These are phyloP conservation scores for Carnegiea gigantea DNA, from an alignment of 179 eudicot genomes.

Conservation along the genomic window DNA sequence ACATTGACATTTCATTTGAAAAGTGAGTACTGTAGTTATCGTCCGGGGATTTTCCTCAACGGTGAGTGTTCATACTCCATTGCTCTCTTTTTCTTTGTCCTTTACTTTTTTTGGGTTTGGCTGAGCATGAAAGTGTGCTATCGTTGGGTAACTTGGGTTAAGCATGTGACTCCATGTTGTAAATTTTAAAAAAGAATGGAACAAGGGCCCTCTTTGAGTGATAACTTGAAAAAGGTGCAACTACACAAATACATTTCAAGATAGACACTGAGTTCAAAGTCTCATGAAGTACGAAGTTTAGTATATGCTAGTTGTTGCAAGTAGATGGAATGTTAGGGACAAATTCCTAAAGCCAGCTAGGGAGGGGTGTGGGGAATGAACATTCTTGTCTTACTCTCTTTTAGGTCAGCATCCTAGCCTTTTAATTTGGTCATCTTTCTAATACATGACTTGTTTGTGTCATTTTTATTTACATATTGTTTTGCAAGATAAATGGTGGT, in stretches of 20 bases:
- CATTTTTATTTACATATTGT: neutral
- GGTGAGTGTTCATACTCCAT: neutral
- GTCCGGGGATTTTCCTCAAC: neutral
- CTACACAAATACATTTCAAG: neutral
- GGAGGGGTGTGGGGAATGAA: neutral
- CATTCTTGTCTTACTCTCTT: neutral
- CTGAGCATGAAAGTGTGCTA: neutral
- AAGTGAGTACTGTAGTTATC: neutral
- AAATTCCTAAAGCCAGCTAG: neutral
- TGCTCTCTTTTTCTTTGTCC: neutral
- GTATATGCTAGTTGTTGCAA: neutral
- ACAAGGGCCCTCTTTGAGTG: neutral
- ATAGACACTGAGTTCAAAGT: neutral
- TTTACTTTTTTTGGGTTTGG: neutral
- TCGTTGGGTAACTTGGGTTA: neutral
- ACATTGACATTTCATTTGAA: neutral
- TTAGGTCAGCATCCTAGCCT: neutral
- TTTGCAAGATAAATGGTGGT: neutral
- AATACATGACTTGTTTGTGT: neutral
- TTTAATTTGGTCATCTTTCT: neutral
- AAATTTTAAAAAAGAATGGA: too few species aligned
- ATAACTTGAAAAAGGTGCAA: neutral
- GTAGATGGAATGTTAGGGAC: neutral
- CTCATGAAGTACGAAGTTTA: neutral
- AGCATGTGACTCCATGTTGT: neutral